Evolutionary conservation across 179 eudicot genomes (phyloP), one percentile per base, ranked within the genome.

Genomic region (Actinidia chinensis): DNA sequence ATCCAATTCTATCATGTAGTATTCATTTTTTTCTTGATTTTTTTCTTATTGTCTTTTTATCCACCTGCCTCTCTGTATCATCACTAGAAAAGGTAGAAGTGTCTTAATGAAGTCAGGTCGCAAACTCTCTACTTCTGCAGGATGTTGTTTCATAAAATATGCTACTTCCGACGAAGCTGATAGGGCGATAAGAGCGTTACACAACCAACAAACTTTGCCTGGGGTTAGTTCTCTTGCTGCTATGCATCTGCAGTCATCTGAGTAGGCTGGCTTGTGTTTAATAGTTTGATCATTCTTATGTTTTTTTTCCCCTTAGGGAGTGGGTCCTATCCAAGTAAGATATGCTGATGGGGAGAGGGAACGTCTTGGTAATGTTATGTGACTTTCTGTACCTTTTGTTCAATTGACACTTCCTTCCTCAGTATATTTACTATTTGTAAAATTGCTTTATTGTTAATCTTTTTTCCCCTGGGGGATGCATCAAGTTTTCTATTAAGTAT

Each of bases 331-430:
- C 80, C 99, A 96, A 88, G 99, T 96, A 61, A 91, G 99, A 84
- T 96, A 91, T 94, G 99, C 99, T 55, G 99, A 96, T 60, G 99
- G 99, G 72, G 99, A 96, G 83, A 97, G 98, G 33, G 98, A 96
- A 81, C 97, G 98, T 65, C 87, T 91, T 61, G 98, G 99, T 80
- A 91, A 86, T 80, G 82, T 88, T 84, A 75, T 22, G 83, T 82
- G 40, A 72, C 74, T 81, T 71, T 70, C 48, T 18, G 42, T 46
- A 25, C 55, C 54, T 22, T n/a, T 51, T 40, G 72, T 61, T 10
- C 71, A 13, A 40, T 17, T 23, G 68, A 6, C 15, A 20, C 64
- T 73, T 42, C 18, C 78, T 23, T 81, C 69, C 40, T 55, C 51
- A 42, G 40, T 50, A 6, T 42, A 63, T 47, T 71, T 54, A 48